A percentile compares a stretch with the other conserved stretches of the same genome.
Conservation (phyloP, 768 basidiomycete genomes). For the Mycena metata region DNA sequence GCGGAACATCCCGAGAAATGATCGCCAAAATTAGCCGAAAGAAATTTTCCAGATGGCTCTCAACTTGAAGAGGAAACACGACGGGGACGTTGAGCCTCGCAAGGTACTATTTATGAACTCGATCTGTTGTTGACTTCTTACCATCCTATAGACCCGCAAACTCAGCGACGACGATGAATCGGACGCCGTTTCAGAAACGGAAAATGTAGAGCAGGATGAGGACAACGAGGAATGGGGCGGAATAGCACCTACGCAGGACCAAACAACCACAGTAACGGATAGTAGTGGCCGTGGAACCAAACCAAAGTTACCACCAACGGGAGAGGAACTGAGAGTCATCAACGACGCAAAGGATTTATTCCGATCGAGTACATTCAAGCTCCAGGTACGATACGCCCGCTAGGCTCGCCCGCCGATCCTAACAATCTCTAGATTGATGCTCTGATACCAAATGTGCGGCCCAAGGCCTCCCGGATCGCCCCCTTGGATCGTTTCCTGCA, state of each 20-base stretch:
- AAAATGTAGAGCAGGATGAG: constrained; percentile 77
- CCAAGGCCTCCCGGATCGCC: constrained; percentile 68
- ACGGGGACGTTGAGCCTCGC: constrained; percentile 25
- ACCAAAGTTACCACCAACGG: constrained; percentile 70
- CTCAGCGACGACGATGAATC: constrained; percentile 24
- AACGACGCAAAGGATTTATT: constrained; percentile 83
- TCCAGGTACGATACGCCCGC: constrained; percentile 68
- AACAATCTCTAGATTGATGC: constrained; percentile 73
- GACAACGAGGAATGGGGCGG: constrained; percentile 77
- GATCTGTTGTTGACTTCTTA: not conserved
- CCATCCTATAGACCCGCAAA: constrained; percentile 22
- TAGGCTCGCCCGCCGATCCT: not conserved
- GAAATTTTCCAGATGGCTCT: constrained; percentile 28
- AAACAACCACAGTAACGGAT: not conserved
- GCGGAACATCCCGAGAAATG: no score
- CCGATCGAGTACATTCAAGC: constrained; percentile 84
- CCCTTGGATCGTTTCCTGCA: constrained; percentile 79
- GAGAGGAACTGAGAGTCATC: constrained; percentile 77
- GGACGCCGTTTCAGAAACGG: constrained; percentile 19
- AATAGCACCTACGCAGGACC: constrained; percentile 20
- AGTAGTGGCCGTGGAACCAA: constrained; percentile 42
- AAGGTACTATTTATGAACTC: constrained; percentile 11
- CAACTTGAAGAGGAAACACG: constrained; percentile 35
- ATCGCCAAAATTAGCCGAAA: no score
- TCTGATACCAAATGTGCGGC: constrained; percentile 80